These are phyloP conservation scores for Candida odintsovae DNA, from an alignment of 805 yeast species.

Conservation along the genomic window DNA sequence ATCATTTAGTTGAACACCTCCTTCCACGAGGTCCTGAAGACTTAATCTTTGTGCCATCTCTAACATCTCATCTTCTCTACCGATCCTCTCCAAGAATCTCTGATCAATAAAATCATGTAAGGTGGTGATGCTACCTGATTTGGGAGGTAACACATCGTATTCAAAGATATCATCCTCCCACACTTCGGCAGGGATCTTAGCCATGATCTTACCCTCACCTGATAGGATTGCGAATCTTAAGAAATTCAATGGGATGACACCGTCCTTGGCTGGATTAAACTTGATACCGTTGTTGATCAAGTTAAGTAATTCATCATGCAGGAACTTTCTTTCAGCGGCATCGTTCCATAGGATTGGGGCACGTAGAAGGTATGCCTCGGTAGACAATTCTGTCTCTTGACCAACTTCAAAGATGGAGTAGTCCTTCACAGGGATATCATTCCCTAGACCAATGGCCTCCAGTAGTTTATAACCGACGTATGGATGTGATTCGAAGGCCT, in stretches of 20 bases:
- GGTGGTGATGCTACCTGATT: conserved; percentile 34
- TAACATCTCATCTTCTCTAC: conserved; percentile 19
- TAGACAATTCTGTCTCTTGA: conserved; percentile 30
- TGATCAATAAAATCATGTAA: conserved; percentile 29
- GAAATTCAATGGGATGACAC: conserved; percentile 50
- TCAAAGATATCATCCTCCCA: conserved; percentile 67
- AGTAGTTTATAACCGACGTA: conserved; percentile 47
- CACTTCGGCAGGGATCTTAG: conserved; percentile 53
- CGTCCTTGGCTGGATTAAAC: conserved; percentile 13
- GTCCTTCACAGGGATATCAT: conserved; percentile 25
- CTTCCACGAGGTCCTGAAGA: conserved; percentile 19
- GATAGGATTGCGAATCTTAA: conserved; percentile 64
- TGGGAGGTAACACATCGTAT: conserved; percentile 70
- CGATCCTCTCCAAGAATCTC: conserved; percentile 18
- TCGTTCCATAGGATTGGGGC: conserved; percentile 53
- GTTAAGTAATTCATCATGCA: conserved; percentile 35
- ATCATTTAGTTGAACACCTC: not conserved
- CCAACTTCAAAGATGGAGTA: conserved; percentile 22
- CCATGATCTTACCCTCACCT: conserved; percentile 67
- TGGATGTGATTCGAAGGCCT: conserved; percentile 54
- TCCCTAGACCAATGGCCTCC: conserved; percentile 35
- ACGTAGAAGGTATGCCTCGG: conserved; percentile 56
- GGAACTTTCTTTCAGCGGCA: conserved; percentile 38
- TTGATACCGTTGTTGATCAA: conserved; percentile 17
- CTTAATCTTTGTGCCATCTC: conserved; percentile 24